Evolutionary conservation across 2,329 filamentous ascomycete genomes (phyloP).

Genomic region (Colletotrichum salicis): DNA sequence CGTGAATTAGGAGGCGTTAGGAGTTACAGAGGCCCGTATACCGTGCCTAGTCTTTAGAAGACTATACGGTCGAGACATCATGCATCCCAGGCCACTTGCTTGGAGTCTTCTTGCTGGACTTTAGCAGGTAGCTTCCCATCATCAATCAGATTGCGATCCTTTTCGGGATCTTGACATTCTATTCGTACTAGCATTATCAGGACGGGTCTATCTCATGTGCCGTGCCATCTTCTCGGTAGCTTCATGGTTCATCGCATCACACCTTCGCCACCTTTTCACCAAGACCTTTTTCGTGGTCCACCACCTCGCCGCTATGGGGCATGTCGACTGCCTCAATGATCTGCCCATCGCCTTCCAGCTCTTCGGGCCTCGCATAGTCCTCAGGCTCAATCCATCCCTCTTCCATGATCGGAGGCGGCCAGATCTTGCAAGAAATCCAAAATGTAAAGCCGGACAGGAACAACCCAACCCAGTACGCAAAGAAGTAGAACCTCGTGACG

Average conservation of each 20-base stretch:
- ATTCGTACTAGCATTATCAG: not conserved
- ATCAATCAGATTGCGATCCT: not conserved
- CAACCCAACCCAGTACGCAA: conserved; percentile 65
- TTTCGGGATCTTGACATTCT: not conserved
- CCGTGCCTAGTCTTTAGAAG: too few species aligned
- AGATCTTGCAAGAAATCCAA: conserved; percentile 36
- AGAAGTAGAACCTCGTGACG: conserved; percentile 61
- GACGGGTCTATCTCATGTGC: not conserved
- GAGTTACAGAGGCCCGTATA: too few species aligned
- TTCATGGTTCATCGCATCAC: not conserved
- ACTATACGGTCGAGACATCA: not conserved
- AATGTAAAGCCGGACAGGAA: conserved; percentile 50
- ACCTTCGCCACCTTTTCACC: conserved; percentile 12
- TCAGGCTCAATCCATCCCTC: conserved; percentile 36
- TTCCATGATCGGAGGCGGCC: conserved; percentile 35
- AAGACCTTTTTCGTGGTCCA: not conserved
- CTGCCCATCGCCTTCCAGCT: conserved; percentile 6
- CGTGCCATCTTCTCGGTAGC: not conserved
- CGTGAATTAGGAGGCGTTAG: too few species aligned
- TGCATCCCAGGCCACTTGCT: not conserved
- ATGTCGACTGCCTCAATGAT: conserved; percentile 21
- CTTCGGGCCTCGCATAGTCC: conserved; percentile 32
- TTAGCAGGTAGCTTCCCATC: not conserved
- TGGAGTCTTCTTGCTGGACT: not conserved
- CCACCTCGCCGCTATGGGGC: not conserved